A percentile compares a stretch with the other conserved stretches of the same genome.
Evolutionary conservation across 169 alveolate genomes (phyloP).

Genomic region (Neospora caninum): DNA sequence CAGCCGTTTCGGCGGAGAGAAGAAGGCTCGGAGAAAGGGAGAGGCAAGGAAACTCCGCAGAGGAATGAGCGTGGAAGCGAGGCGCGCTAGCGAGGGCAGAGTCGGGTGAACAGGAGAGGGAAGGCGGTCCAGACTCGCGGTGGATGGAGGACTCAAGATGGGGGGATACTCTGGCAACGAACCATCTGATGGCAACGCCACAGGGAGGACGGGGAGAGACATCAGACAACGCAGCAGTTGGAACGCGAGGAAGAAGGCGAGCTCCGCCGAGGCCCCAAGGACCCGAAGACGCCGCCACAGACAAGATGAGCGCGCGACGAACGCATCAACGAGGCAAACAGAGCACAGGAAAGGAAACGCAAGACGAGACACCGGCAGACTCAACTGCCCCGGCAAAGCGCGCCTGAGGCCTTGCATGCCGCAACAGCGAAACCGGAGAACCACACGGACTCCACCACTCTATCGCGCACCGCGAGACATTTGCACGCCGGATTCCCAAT

Average conservation of each 20-base stretch:
- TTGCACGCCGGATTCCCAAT: too few relatives aligned
- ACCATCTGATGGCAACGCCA: not conserved
- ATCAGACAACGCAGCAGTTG: not conserved
- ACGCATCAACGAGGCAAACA: not conserved
- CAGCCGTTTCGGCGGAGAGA: not conserved
- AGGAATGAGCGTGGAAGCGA: conserved; percentile 11
- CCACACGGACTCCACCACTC: too few relatives aligned
- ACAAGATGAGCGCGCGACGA: too few relatives aligned
- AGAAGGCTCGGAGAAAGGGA: not conserved
- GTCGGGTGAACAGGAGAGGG: not conserved
- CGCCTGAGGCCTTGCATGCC: too few relatives aligned
- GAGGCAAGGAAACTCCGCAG: not conserved
- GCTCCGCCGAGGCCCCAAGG: not conserved
- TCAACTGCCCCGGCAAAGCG: not conserved
- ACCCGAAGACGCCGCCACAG: too few relatives aligned
- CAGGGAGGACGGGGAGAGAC: too few relatives aligned
- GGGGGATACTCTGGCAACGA: not conserved
- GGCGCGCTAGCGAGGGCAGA: not conserved
- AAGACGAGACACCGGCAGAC: not conserved
- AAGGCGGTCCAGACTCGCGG: not conserved
- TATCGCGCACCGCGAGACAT: too few relatives aligned
- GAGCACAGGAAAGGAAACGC: not conserved
- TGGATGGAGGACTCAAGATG: not conserved
- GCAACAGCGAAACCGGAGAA: too few relatives aligned
- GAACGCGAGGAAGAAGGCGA: not conserved